Evolutionary conservation across 225 moss, liverwort and hornwort genomes (phyloP).

Genomic region (Rhytidiadelphus loreus): DNA sequence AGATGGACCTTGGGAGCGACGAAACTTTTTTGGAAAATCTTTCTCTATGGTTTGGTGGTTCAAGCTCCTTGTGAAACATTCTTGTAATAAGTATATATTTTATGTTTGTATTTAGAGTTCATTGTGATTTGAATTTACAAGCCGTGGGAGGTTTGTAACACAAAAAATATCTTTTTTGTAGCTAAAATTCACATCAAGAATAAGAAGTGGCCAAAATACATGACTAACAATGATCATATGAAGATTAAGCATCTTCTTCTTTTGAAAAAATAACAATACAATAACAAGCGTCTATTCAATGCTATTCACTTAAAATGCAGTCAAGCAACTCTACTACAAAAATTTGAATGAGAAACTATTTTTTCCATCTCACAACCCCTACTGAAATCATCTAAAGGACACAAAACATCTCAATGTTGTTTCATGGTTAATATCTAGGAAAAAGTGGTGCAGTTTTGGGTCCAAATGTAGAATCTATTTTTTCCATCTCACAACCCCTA

Average conservation of each 20-base stretch:
- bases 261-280: neutral
- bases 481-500: neutral
- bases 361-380: neutral
- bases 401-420: no score
- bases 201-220: neutral
- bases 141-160: no score
- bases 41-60: no score
- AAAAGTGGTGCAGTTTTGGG: no score
- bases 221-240: fast-evolving
- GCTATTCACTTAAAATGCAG: neutral
- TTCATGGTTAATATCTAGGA: neutral
- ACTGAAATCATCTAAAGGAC: neutral
- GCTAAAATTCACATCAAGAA: neutral
- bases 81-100: no score
- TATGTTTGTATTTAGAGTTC: no score
- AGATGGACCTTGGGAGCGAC: no score
- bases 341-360: neutral
- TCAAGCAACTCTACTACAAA: neutral
- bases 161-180: neutral
- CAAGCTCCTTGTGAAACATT: no score
- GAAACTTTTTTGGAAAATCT: no score
- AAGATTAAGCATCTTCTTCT: neutral
- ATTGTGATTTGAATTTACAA: no score
- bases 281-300: neutral
- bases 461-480: no score